Percentiles rank a stretch among this genome's conserved stretches.
Evolutionary conservation across 768 basidiomycete genomes (phyloP).

Genomic region (Phallus indusiatus): DNA sequence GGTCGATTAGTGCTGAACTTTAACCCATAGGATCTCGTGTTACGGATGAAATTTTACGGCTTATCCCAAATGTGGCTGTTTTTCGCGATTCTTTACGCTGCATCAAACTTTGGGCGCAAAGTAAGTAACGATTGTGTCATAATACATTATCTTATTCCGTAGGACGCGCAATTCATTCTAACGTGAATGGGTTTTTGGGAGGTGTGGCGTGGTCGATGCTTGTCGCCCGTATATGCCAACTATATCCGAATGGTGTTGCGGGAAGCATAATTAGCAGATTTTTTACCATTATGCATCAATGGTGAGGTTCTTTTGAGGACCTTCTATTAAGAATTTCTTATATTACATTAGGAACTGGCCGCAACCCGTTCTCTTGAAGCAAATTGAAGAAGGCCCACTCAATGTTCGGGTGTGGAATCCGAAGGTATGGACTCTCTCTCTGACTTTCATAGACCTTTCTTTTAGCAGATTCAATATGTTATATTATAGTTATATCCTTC

Average conservation of each 20-base stretch:
- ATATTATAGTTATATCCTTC: slow-evolving; percentile 70
- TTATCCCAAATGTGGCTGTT: slow-evolving; percentile 89
- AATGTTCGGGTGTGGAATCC: slow-evolving; percentile 98
- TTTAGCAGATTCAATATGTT: no score
- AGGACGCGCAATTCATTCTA: slow-evolving; percentile 97
- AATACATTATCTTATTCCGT: background rate
- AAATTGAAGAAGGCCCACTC: slow-evolving; percentile 90
- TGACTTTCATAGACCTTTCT: no score
- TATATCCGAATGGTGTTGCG: slow-evolving; percentile 91
- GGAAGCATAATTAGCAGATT: slow-evolving; percentile 96
- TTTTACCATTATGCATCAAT: slow-evolving; percentile 97
- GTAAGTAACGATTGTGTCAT: slow-evolving; percentile 36
- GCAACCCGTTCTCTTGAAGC: slow-evolving; percentile 92
- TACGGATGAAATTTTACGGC: slow-evolving; percentile 87
- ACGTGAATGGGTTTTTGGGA: slow-evolving; percentile 94
- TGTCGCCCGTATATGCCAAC: slow-evolving; percentile 97
- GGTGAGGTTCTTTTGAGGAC: slow-evolving; percentile 39
- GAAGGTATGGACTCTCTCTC: no score
- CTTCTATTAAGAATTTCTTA: slow-evolving; percentile 9
- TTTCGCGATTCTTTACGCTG: slow-evolving; percentile 92
- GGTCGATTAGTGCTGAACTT: background rate
- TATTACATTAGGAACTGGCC: slow-evolving; percentile 80
- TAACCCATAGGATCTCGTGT: slow-evolving; percentile 71
- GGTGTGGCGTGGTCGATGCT: slow-evolving; percentile 99
- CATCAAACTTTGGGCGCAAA: slow-evolving; percentile 96